phyloP scores from a whole-genome alignment of 2,329 filamentous ascomycete species.

The Fusarium ambrosium region DNA sequence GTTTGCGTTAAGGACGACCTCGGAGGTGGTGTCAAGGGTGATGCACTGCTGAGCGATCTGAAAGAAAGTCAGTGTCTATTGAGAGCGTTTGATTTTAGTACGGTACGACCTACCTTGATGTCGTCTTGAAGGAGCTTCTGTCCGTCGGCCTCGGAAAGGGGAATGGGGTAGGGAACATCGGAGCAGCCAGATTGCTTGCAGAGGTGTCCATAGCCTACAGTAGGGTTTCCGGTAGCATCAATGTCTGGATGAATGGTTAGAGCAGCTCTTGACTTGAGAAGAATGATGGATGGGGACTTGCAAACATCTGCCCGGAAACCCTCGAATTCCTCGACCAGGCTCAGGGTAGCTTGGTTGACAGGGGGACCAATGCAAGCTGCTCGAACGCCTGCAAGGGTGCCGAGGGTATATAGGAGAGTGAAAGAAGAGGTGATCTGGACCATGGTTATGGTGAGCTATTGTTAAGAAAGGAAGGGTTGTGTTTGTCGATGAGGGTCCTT shows the following conservation, averaged over 20 bases:
- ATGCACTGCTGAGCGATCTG: slow-evolving; percentile 55
- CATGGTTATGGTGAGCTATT: slow-evolving; percentile 1
- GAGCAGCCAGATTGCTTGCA: slow-evolving; percentile 58
- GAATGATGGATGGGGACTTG: background rate
- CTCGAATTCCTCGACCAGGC: slow-evolving; percentile 21
- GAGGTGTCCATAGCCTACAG: slow-evolving; percentile 65
- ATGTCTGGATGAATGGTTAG: slow-evolving; percentile 24
- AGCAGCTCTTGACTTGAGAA: no score
- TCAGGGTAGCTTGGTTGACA: slow-evolving; percentile 21
- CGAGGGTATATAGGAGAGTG: slow-evolving; percentile 6
- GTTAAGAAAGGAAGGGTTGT: no score
- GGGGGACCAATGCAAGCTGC: slow-evolving; percentile 34
- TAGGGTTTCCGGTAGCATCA: slow-evolving; percentile 62
- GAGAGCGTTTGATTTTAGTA: background rate
- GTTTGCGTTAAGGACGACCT: slow-evolving; percentile 56
- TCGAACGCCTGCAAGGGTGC: slow-evolving; percentile 9
- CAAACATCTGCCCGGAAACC: slow-evolving; percentile 24
- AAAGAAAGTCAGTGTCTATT: background rate
- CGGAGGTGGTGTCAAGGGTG: slow-evolving; percentile 49
- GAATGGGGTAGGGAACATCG: slow-evolving; percentile 61
- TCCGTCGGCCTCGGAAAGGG: slow-evolving; percentile 57
- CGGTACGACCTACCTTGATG: slow-evolving; percentile 11
- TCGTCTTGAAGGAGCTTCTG: slow-evolving; percentile 53
- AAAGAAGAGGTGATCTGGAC: slow-evolving; percentile 5
- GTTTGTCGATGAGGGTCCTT: no score